Evolutionary conservation across 176 grass and related monocot species (phyloP).

Genomic region (Carex pumila): DNA sequence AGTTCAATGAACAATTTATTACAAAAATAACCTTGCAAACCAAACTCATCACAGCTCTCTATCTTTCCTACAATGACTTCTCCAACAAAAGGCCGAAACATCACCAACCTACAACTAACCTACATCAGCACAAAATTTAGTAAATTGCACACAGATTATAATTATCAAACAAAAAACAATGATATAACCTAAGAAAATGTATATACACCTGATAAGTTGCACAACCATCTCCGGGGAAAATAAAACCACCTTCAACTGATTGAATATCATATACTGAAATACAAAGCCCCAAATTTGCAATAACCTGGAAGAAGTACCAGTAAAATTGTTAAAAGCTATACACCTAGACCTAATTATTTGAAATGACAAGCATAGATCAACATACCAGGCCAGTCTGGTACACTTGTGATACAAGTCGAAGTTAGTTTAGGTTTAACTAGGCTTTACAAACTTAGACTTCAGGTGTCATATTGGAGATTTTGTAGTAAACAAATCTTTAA

Average conservation of each 20-base stretch:
- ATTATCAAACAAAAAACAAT: background rate
- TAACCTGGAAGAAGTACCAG: constrained; percentile 36
- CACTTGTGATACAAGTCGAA: background rate
- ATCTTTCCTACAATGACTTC: constrained; percentile 84
- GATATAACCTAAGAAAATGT: background rate
- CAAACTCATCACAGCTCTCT: constrained; percentile 60
- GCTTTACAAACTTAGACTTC: background rate
- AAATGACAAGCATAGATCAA: background rate
- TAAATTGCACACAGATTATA: background rate
- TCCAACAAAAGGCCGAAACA: constrained; percentile 80
- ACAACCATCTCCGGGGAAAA: constrained; percentile 67
- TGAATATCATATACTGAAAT: constrained; percentile 71
- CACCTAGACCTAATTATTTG: background rate
- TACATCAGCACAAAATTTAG: constrained; percentile 22
- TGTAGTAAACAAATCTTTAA: background rate
- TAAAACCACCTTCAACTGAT: constrained; percentile 59
- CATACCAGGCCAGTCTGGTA: background rate
- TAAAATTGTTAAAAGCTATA: constrained; percentile 4
- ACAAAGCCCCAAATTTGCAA: constrained; percentile 68
- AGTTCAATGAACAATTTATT: background rate
- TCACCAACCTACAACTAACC: constrained; percentile 71
- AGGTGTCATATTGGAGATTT: background rate
- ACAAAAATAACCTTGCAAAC: constrained; percentile 52
- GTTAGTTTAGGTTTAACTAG: background rate
- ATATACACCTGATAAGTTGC: constrained; percentile 58